Base-by-base conservation (phyloP, 148 eudicot species). In the Fagopyrum esculentum region DNA sequence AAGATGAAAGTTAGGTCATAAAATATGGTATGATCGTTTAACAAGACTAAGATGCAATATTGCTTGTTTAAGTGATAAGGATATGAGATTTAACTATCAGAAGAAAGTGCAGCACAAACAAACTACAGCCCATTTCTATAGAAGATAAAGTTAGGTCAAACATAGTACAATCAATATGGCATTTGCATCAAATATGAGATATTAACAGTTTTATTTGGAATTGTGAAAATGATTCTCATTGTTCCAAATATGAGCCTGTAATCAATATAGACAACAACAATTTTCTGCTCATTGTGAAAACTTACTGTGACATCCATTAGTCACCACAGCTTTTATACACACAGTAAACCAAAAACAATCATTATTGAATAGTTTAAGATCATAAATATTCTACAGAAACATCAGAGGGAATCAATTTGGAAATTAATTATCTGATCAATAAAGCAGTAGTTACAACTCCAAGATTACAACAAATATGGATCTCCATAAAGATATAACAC, bases 401-500 rank as follows among this genome's bases (percentile, higher is more conserved):
- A 30, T 64, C 40, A 12, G 15, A 64, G 6, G 70, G 70, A 11
- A 12, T 30, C n/a, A 30, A 11, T 64, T 11, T 5, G 45, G 45
- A 11, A 64, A 64, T 10, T 64, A 5, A 45, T 26, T 30, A 11
- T 12, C 40, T 35, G 13, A 64, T 7, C 29, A 57, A 68, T 10
- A 6, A 45, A 46, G 52, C 30, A 71, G 73, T 11, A 45, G 12
- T 17, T 55, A 44, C 30, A 63, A 71, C 15, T 46, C 11, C 73
- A 71, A 11, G 43, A 73, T 22, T 47, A 12, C 47, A 51, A 12
- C 3, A 45, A 70, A 54, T 54, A 44, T 45, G 54, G 73, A 64
- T 64, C 70, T 71, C 51, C 54, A 40, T 44, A 68, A 16, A 71
- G 52, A 35, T 17, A 29, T 46, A 11, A 64, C 68, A 84, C 93